A percentile compares a stretch with the other conserved stretches of the same genome.
These are phyloP conservation scores for Coprinopsis sp. DNA, from an alignment of 768 basidiomycete species.

Conservation along the genomic window DNA sequence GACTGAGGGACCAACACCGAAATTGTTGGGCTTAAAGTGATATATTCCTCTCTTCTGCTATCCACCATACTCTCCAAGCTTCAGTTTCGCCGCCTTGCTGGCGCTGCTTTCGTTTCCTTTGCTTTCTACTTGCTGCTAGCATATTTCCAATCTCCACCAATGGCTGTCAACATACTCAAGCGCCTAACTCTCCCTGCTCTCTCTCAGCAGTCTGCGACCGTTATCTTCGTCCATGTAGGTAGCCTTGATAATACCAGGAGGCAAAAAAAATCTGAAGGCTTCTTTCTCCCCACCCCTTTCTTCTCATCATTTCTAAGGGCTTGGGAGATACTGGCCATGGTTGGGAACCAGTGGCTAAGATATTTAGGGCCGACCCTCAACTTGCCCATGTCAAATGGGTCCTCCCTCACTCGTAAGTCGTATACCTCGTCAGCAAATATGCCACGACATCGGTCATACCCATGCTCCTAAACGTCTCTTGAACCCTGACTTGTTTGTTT, in stretches of 20 bases:
- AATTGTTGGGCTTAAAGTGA: too few relatives aligned
- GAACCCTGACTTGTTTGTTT: neutral
- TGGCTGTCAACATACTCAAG: slow-evolving; percentile 38
- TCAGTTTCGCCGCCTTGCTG: slow-evolving; percentile 17
- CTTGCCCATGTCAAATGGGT: slow-evolving; percentile 86
- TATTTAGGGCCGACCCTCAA: slow-evolving; percentile 48
- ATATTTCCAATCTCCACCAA: slow-evolving; percentile 15
- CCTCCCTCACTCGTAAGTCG: slow-evolving; percentile 72
- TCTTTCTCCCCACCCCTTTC: slow-evolving; percentile 1
- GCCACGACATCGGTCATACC: slow-evolving; percentile 2
- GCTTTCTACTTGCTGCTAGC: slow-evolving; percentile 6
- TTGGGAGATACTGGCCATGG: slow-evolving; percentile 73
- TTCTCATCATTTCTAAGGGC: slow-evolving; percentile 39
- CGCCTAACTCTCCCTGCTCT: slow-evolving; percentile 50
- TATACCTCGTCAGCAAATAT: slow-evolving; percentile 1
- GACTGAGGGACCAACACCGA: too few relatives aligned
- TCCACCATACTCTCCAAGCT: slow-evolving; percentile 6
- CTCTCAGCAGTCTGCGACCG: slow-evolving; percentile 73
- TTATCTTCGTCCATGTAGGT: slow-evolving; percentile 86
- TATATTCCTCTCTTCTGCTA: neutral
- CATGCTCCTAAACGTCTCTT: neutral
- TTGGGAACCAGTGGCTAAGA: slow-evolving; percentile 72
- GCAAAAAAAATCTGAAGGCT: neutral
- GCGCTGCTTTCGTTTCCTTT: slow-evolving; percentile 19
- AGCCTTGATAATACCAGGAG: neutral